Conservation (phyloP, 352 stramenopile genomes). For the Thalassiosira gravida region DNA sequence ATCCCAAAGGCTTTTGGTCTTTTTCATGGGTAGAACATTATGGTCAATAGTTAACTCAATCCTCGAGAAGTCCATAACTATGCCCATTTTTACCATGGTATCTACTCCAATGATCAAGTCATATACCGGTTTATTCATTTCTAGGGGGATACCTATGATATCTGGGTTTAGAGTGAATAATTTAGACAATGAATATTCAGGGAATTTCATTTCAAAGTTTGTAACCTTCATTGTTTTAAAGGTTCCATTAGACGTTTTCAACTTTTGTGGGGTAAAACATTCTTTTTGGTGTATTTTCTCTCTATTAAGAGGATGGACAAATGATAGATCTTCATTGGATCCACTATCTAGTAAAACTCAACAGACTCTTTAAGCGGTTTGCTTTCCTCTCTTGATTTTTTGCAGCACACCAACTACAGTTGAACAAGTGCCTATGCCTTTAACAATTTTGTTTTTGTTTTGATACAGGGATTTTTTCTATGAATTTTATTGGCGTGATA, state of each 20-base stretch:
- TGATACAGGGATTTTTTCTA: background rate
- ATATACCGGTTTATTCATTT: background rate
- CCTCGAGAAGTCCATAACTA: background rate
- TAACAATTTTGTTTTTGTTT: background rate
- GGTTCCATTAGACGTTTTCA: constrained; percentile 1
- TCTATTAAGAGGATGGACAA: background rate
- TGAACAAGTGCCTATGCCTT: background rate
- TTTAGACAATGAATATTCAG: constrained; percentile 2
- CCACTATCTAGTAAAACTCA: constrained; percentile 5
- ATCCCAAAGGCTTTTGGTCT: background rate
- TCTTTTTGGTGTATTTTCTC: constrained; percentile 2
- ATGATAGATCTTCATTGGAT: background rate
- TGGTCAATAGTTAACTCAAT: constrained; percentile 1
- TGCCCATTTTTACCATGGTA: background rate
- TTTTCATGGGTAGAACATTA: background rate
- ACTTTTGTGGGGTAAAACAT: constrained; percentile 7
- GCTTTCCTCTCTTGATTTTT: too few species aligned
- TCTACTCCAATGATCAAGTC: background rate
- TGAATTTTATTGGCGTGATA: constrained; percentile 8
- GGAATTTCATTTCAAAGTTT: background rate
- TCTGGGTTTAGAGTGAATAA: background rate
- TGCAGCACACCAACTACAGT: too few species aligned
- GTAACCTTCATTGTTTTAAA: constrained; percentile 3
- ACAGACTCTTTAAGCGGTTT: background rate
- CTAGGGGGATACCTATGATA: background rate